Evolutionary conservation across 2,329 filamentous ascomycete species (phyloP).

Genomic region (Trichoderma hamatum): DNA sequence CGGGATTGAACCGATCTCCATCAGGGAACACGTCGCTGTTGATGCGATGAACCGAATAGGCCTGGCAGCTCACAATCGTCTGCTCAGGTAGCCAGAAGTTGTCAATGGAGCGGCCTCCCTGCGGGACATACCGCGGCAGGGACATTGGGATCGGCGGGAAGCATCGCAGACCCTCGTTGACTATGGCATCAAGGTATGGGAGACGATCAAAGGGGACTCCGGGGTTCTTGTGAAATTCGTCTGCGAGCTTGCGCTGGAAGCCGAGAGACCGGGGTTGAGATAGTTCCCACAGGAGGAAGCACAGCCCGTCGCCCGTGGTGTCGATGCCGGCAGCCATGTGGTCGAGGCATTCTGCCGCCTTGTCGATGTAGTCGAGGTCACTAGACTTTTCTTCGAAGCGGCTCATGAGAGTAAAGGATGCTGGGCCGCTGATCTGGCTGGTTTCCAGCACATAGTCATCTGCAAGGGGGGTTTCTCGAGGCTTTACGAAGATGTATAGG

Average conservation of each 20-base stretch:
- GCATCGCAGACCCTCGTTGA: slow-evolving; percentile 64
- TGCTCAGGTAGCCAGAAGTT: slow-evolving; percentile 56
- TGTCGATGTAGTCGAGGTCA: slow-evolving; percentile 55
- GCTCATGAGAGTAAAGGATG: slow-evolving; percentile 60
- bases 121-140: slow-evolving; percentile 62
- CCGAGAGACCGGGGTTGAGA: slow-evolving; percentile 59
- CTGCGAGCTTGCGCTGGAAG: slow-evolving; percentile 56
- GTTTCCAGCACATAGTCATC: slow-evolving; percentile 61
- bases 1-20: slow-evolving; percentile 76
- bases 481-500: slow-evolving; percentile 54
- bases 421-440: slow-evolving; percentile 49
- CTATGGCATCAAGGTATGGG: slow-evolving; percentile 63
- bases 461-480: slow-evolving; percentile 60
- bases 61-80: slow-evolving; percentile 63
- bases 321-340: slow-evolving; percentile 74
- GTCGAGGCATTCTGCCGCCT: slow-evolving; percentile 70
- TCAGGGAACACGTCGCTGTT: slow-evolving; percentile 72
- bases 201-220: slow-evolving; percentile 52
- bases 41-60: slow-evolving; percentile 62
- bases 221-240: slow-evolving; percentile 53
- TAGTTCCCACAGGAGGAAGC: slow-evolving; percentile 72
- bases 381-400: slow-evolving; percentile 57
- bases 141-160: slow-evolving; percentile 70
- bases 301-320: slow-evolving; percentile 70
- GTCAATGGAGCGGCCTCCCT: slow-evolving; percentile 57